A percentile compares a stretch with the other conserved stretches of the same genome.
Evolutionary conservation across 192 early-diverging fungal genomes (phyloP).

Genomic region (Entrophospora sp.): DNA sequence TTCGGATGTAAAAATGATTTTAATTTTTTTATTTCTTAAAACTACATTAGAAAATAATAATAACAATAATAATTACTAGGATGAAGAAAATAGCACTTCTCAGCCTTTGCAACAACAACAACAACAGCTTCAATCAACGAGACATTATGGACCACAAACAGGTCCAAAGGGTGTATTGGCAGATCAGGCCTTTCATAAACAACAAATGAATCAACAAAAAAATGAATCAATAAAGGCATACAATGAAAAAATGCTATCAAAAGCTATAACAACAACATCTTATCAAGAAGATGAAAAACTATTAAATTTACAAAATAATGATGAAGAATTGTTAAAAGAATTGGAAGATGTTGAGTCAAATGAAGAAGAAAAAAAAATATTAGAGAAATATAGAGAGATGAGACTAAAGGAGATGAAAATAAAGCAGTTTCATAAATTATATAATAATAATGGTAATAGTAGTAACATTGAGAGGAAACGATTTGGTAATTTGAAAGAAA

Average conservation of each 20-base stretch:
- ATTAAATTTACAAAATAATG: slow-evolving; percentile 13
- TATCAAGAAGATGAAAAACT: slow-evolving; percentile 29
- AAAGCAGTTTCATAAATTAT: slow-evolving; percentile 1
- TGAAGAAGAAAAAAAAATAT: slow-evolving; percentile 26
- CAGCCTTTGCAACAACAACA: neutral
- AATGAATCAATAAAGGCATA: slow-evolving; percentile 23
- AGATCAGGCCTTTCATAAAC: slow-evolving; percentile 39
- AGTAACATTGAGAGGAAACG: too few relatives aligned
- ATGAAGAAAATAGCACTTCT: too few relatives aligned
- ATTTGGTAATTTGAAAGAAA: slow-evolving; percentile 40
- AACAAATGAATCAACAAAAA: slow-evolving; percentile 23
- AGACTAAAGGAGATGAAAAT: slow-evolving; percentile 29
- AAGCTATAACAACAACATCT: slow-evolving; percentile 37
- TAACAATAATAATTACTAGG: neutral
- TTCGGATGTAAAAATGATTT: neutral
- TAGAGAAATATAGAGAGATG: slow-evolving; percentile 32
- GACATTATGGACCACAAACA: slow-evolving; percentile 18
- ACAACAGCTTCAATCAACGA: neutral
- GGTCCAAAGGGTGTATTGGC: slow-evolving; percentile 50
- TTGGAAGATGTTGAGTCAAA: slow-evolving; percentile 23
- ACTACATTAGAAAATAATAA: neutral
- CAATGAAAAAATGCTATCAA: slow-evolving; percentile 35
- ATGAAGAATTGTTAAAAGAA: slow-evolving; percentile 24
- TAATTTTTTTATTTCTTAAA: neutral
- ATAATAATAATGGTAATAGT: too few relatives aligned